Conservation (phyloP, 2,329 filamentous ascomycete genomes). For the Hortaea werneckii region DNA sequence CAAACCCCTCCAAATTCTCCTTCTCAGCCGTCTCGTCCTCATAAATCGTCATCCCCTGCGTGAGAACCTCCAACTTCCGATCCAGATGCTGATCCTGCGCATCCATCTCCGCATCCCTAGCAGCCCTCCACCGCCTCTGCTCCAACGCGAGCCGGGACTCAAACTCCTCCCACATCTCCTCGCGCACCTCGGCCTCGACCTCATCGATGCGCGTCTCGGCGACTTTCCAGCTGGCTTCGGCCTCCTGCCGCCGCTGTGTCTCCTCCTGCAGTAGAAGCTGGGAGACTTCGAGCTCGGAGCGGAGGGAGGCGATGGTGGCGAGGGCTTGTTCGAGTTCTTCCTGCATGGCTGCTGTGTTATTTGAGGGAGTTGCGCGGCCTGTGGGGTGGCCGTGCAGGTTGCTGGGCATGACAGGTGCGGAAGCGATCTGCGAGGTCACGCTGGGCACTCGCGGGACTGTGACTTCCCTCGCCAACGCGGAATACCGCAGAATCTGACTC, state of each 20-base stretch:
- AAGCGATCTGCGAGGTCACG: conserved; percentile 58
- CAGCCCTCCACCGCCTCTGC: conserved; percentile 69
- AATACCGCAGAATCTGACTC: conserved; percentile 89
- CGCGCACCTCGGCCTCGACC: conserved; percentile 75
- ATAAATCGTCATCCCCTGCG: conserved; percentile 41
- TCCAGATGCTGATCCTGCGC: conserved; percentile 77
- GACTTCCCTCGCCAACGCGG: conserved; percentile 82
- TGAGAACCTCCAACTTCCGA: conserved; percentile 69
- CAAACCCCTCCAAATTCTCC: conserved; percentile 10
- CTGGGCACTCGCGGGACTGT: conserved; percentile 83
- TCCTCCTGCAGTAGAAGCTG: conserved; percentile 61
- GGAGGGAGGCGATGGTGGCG: conserved; percentile 69
- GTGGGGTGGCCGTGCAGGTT: conserved; percentile 17
- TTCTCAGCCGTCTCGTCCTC: conserved; percentile 30
- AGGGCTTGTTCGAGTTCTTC: conserved; percentile 75
- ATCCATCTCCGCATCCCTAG: conserved; percentile 65
- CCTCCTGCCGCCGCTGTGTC: conserved; percentile 56
- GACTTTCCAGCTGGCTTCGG: conserved; percentile 62
- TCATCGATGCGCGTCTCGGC: conserved; percentile 56
- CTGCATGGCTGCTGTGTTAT: conserved; percentile 16
- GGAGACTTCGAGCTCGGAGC: conserved; percentile 66
- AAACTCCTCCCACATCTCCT: conserved; percentile 82
- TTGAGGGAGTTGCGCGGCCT: conserved; percentile 37
- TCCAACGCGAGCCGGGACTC: conserved; percentile 67
- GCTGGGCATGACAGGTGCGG: conserved; percentile 11